Conservation (phyloP, 352 stramenopile species). For the Globisporangium radiosum region DNA sequence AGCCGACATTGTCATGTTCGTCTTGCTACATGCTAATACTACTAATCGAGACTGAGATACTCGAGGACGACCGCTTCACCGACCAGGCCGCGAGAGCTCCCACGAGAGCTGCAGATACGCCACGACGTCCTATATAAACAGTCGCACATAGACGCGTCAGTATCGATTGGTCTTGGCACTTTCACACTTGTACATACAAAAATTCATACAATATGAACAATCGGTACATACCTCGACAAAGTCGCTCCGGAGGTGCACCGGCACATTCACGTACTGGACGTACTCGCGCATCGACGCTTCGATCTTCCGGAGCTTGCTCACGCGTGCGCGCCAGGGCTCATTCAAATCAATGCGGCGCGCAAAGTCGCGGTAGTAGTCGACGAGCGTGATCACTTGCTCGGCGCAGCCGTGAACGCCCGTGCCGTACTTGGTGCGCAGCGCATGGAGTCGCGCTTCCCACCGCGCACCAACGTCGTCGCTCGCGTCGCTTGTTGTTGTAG, state of each 20-base stretch:
- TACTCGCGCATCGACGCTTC: conserved; percentile 62
- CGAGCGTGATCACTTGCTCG: conserved; percentile 71
- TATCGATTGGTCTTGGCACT: background rate
- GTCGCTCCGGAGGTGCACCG: conserved; percentile 31
- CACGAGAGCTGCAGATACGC: conserved; percentile 29
- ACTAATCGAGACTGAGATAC: too few relatives aligned
- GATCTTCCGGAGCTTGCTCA: conserved; percentile 72
- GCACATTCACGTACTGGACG: conserved; percentile 58
- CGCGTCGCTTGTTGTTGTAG: background rate
- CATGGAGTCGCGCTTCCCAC: conserved; percentile 17
- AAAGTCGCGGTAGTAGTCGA: conserved; percentile 82
- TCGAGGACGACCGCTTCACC: background rate
- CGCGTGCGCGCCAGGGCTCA: conserved; percentile 63
- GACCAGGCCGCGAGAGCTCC: conserved; percentile 10
- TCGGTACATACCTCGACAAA: conserved; percentile 47
- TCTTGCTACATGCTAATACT: too few relatives aligned
- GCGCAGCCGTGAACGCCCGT: conserved; percentile 44
- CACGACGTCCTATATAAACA: conserved; percentile 16
- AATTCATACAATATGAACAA: background rate
- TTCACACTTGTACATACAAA: too few relatives aligned
- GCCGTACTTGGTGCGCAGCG: conserved; percentile 63
- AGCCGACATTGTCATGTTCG: too few relatives aligned
- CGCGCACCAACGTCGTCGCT: conserved; percentile 7
- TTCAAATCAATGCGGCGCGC: conserved; percentile 60
- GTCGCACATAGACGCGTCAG: conserved; percentile 2